Evolutionary conservation across 148 eudicot genomes (phyloP).

Genomic region (Amaranthus cruentus): DNA sequence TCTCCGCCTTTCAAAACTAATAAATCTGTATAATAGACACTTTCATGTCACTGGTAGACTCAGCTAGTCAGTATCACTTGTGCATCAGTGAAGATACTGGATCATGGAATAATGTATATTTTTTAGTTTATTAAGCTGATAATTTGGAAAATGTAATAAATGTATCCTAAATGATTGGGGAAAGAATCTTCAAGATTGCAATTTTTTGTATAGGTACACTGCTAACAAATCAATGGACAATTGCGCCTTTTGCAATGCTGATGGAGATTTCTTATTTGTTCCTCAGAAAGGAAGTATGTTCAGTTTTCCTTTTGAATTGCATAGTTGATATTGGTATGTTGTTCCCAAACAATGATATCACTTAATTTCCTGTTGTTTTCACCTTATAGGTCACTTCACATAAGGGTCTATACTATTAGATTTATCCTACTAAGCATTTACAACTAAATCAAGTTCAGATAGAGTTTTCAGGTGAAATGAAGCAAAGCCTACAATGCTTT

Average conservation of each 20-base stretch:
- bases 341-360: not conserved
- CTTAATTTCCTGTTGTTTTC: not conserved
- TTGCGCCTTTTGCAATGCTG: slow-evolving; percentile 93
- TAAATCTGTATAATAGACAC: no score
- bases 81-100: not conserved
- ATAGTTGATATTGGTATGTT: not conserved
- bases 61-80: not conserved
- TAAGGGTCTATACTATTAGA: not conserved
- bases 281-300: slow-evolving; percentile 88
- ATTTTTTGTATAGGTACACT: slow-evolving; percentile 54
- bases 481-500: not conserved
- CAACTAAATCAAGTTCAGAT: not conserved
- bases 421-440: not conserved
- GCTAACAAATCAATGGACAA: slow-evolving; percentile 92
- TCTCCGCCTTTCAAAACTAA: not conserved
- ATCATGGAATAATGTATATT: not conserved
- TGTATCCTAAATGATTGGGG: not conserved
- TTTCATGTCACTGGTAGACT: slow-evolving; percentile 1
- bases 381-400: not conserved
- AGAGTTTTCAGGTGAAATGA: not conserved
- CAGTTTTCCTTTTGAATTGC: not conserved
- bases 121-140: not conserved
- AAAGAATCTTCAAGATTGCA: not conserved
- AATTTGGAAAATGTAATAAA: not conserved
- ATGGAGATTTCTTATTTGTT: slow-evolving; percentile 95